Conservation (phyloP, 768 basidiomycete genomes). For the Tulasnella sp. region DNA sequence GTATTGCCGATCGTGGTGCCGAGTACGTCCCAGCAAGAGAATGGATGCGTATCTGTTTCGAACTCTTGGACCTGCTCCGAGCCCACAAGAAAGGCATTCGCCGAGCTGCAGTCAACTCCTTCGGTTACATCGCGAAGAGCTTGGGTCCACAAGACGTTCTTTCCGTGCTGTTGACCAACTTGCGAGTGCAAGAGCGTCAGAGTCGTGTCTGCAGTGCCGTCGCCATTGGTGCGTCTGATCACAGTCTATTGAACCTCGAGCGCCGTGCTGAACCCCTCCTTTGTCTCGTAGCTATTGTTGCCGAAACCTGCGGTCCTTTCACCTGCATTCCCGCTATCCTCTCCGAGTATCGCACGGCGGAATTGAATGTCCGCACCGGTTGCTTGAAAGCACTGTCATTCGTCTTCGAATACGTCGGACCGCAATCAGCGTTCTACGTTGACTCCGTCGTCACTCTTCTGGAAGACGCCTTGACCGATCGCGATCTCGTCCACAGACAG, state of each 20-base stretch:
- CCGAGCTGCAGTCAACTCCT: constrained; percentile 97
- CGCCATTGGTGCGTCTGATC: constrained; percentile 59
- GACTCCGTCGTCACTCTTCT: constrained; percentile 97
- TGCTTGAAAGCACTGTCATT: constrained; percentile 98
- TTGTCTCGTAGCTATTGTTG: constrained; percentile 52
- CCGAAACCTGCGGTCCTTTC: constrained; percentile 93
- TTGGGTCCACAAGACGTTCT: constrained; percentile 98
- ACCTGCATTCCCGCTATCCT: constrained; percentile 98
- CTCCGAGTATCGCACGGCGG: constrained; percentile 96
- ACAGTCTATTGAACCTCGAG: neutral
- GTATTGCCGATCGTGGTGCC: constrained; percentile 98
- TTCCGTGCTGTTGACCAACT: constrained; percentile 87
- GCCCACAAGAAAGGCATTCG: constrained; percentile 99
- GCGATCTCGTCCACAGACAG: constrained; percentile 96
- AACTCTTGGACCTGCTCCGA: constrained; percentile 90
- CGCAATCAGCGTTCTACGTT: constrained; percentile 91
- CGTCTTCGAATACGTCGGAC: constrained; percentile 98
- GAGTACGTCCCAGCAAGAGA: constrained; percentile 98
- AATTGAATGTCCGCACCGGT: constrained; percentile 96
- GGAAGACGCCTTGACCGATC: constrained; percentile 95
- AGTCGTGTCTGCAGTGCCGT: constrained; percentile 98
- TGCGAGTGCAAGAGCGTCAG: constrained; percentile 98
- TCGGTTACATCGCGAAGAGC: constrained; percentile 98
- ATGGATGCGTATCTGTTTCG: constrained; percentile 99
- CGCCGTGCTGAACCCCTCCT: neutral